Conservation (phyloP, 139 green algal species). For the Chlamydomonas incerta region DNA sequence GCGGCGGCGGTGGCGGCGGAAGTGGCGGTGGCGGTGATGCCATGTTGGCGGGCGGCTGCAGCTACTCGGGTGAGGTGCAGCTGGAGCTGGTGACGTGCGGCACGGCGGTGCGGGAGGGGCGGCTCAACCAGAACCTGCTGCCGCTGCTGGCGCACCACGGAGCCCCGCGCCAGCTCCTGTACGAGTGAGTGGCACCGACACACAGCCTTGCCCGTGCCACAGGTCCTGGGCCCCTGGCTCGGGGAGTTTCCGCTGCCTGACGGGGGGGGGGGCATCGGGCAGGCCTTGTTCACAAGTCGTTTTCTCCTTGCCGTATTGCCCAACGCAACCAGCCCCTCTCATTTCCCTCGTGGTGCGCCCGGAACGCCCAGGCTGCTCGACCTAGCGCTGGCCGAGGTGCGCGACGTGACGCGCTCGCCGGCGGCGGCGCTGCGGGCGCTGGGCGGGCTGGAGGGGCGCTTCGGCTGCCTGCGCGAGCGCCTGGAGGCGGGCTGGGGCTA, state of each 20-base stretch:
- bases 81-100: not conserved
- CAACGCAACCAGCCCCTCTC: not conserved
- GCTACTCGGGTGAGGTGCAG: not conserved
- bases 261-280: too few species aligned
- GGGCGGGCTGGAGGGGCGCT: not conserved
- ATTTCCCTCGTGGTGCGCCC: not conserved
- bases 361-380: not conserved
- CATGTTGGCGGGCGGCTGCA: too few species aligned
- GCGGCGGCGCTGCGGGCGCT: not conserved
- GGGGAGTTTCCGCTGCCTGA: too few species aligned
- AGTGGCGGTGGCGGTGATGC: too few species aligned
- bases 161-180: not conserved
- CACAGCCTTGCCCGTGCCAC: too few species aligned
- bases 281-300: too few species aligned
- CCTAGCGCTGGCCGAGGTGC: not conserved
- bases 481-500: constrained; percentile 23
- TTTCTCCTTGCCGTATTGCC: too few species aligned
- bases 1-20: too few species aligned
- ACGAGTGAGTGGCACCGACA: not conserved
- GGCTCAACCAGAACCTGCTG: constrained; percentile 22
- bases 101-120: not conserved
- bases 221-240: too few species aligned
- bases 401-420: not conserved
- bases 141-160: constrained; percentile 11
- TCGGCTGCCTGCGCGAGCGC: not conserved